Evolutionary conservation across 495 filamentous ascomycete genomes (phyloP), one percentile per base, ranked within the genome.

Genomic region (Opeltia flavorubescens): DNA sequence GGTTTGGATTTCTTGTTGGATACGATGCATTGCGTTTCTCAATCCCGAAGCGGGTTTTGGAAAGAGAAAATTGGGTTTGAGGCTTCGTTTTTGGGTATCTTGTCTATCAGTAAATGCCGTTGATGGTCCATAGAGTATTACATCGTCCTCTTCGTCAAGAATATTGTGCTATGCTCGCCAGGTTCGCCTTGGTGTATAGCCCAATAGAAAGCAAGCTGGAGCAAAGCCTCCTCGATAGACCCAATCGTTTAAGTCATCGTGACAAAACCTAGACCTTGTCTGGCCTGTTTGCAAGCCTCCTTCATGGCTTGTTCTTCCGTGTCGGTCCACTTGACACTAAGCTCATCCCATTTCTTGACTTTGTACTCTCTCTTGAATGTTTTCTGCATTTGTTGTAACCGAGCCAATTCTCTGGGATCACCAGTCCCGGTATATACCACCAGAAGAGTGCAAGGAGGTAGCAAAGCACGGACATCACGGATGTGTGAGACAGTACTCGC

Each of bases 291-390:
- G 48, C 79, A 77, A 0, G 87, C 89, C 55, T 66, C 72, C 59
- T 74, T 80, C 54, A 95, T 60, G 31, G 74, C 77, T 63, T 93
- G 83, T 27, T 87, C 83, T 60, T 96, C 89, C 3, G 56, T 66
- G 60, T 94, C 87, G 9, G 89, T 94, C 89, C 89, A 96, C 62
- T 88, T 79, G 25, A 94, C 81, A 48, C 65, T 84, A 39, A 94
- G 59, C 47, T 94, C 67, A 59, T 95, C 84, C 89, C 89, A 96
- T 35, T 87, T 86, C 58, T 77, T 84, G 18, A 68, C 68, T 51
- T 72, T 68, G 59, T 81, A 94, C 63, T 96, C 89, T 48, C 76
- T 69, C 53, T 79, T 81, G 63, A 81, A 86, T 50, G 71, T 68
- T 49, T 72, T 67, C 48, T 94, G 81, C 74, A 91, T 68, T 0